These are phyloP conservation scores for Pyrus betulifolia DNA, from an alignment of 306 rosid genomes.

Conservation along the genomic window DNA sequence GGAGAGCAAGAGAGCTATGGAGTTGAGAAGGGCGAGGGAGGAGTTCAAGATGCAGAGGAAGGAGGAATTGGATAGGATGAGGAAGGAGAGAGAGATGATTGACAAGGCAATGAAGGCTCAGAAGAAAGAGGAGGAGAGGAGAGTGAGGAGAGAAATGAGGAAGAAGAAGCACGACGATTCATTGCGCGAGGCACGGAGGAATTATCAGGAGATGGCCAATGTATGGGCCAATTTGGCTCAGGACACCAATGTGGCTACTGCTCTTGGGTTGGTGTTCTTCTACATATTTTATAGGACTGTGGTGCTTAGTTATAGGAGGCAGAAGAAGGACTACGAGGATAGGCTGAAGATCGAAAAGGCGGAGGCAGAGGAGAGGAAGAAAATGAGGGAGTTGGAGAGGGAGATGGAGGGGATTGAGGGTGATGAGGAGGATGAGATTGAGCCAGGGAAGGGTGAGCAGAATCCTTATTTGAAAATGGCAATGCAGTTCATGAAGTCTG, in stretches of 20 bases:
- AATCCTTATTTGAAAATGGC: conserved; percentile 87
- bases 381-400: conserved; percentile 68
- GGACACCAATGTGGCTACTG: conserved; percentile 38
- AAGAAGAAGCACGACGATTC: conserved; percentile 41
- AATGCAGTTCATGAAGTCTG: conserved; percentile 90
- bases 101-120: conserved; percentile 35
- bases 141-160: conserved; percentile 33
- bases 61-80: conserved; percentile 36
- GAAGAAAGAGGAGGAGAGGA: conserved; percentile 64
- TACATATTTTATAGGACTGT: conserved; percentile 70
- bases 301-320: conserved; percentile 74
- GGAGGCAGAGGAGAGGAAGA: conserved; percentile 89
- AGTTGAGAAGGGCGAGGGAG: conserved; percentile 51
- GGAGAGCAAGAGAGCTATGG: conserved; percentile 49
- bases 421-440: conserved; percentile 52
- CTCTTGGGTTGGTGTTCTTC: conserved; percentile 65
- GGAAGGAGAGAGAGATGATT: conserved; percentile 48
- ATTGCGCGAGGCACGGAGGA: conserved; percentile 33
- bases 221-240: conserved; percentile 59
- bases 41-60: conserved; percentile 48
- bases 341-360: conserved; percentile 85
- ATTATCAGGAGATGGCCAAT: conserved; percentile 23
- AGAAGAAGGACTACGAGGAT: conserved; percentile 92
- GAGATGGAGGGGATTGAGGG: conserved; percentile 54
- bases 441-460: conserved; percentile 58